Percentiles rank a stretch among this genome's conserved stretches.
Evolutionary conservation across 345 rosid species (phyloP).

Genomic region (Linum lewisii): DNA sequence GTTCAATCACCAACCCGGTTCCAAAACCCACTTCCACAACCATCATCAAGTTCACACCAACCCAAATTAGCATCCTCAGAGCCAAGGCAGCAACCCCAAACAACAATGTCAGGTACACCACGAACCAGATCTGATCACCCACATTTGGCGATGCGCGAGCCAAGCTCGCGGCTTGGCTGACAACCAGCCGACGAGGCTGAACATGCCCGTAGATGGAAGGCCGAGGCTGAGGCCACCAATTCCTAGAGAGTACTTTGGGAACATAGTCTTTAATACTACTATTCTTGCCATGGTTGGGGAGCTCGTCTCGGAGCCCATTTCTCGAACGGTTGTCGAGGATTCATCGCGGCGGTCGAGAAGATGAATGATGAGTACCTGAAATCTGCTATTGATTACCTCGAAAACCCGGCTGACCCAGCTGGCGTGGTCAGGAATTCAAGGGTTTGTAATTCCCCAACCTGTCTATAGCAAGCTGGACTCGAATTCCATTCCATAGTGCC

Average conservation of each 20-base stretch:
- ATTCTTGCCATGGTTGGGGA: not conserved
- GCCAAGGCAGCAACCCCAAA: not conserved
- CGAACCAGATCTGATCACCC: not conserved
- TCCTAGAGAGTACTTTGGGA: conserved; percentile 5
- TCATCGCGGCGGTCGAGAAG: not conserved
- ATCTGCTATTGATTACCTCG: conserved; percentile 13
- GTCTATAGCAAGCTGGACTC: not conserved
- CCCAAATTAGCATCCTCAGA: not conserved
- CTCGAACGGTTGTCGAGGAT: not conserved
- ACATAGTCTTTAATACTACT: not conserved
- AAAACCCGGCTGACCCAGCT: not conserved
- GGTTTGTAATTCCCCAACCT: conserved; percentile 4
- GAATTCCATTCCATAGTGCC: conserved; percentile 3
- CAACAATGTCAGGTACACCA: not conserved
- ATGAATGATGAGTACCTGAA: conserved; percentile 14
- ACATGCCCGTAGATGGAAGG: not conserved
- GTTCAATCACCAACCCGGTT: not conserved
- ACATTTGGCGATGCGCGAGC: conserved; percentile 12
- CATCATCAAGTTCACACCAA: not conserved
- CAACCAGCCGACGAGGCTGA: conserved; percentile 9
- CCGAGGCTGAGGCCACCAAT: conserved; percentile 5
- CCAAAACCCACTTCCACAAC: not conserved
- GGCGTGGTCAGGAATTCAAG: not conserved
- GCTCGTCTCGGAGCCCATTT: conserved; percentile 2
- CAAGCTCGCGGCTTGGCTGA: conserved; percentile 4